Conservation (phyloP, 1,284 basidiomycete genomes). For the Neolentinus lepideus region DNA sequence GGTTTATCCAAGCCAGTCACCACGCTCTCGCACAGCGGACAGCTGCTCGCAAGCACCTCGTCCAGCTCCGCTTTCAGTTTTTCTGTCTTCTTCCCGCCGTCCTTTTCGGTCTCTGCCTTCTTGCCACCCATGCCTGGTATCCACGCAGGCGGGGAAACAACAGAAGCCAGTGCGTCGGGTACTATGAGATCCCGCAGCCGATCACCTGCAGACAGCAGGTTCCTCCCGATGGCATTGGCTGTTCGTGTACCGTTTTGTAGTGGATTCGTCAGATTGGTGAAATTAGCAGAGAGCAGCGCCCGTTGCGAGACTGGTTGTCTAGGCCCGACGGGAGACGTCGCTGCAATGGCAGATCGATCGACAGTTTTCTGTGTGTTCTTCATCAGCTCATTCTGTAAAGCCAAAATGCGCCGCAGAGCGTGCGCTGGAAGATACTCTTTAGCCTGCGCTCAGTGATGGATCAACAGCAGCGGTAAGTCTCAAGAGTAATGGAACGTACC, state of each 20-base stretch:
- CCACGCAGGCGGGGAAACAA: slow-evolving; percentile 61
- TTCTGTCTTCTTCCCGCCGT: slow-evolving; percentile 50
- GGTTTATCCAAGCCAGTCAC: slow-evolving; percentile 81
- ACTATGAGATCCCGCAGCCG: slow-evolving; percentile 84
- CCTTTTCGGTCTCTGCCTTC: slow-evolving; percentile 40
- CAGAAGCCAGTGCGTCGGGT: slow-evolving; percentile 80
- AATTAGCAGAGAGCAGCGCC: slow-evolving; percentile 67
- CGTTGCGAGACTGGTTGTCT: slow-evolving; percentile 47
- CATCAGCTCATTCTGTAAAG: slow-evolving; percentile 78
- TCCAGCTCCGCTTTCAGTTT: slow-evolving; percentile 78
- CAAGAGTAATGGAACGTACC: slow-evolving; percentile 42
- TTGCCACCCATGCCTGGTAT: slow-evolving; percentile 53
- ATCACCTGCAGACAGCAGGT: slow-evolving; percentile 84
- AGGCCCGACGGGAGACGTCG: slow-evolving; percentile 18
- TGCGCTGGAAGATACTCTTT: slow-evolving; percentile 84
- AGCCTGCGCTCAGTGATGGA: slow-evolving; percentile 43
- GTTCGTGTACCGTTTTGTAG: slow-evolving; percentile 53
- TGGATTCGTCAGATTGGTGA: slow-evolving; percentile 42
- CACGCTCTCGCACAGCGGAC: slow-evolving; percentile 88
- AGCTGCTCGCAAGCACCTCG: slow-evolving; percentile 78
- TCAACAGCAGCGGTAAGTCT: neutral
- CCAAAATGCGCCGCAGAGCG: slow-evolving; percentile 75
- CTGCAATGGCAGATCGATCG: slow-evolving; percentile 26
- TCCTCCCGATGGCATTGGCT: slow-evolving; percentile 65
- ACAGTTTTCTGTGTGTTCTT: slow-evolving; percentile 35